Base-by-base conservation (phyloP, 139 green algal genomes). In the Picochlorum sp. region DNA sequence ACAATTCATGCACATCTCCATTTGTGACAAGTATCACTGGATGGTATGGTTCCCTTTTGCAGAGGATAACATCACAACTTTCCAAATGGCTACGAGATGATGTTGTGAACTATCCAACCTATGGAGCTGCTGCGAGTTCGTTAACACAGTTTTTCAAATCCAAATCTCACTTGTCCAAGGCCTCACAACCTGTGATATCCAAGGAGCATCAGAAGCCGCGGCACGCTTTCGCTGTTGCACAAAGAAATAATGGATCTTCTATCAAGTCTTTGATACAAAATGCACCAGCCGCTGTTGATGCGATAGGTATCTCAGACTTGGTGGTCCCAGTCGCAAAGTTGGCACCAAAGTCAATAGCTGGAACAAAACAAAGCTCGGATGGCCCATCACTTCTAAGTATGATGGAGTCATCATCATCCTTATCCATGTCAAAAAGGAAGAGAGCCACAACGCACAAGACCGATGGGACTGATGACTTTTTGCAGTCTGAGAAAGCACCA, bases 71-170 rank as follows among this genome's bases (percentile, higher is more conserved):
- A 58, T 61, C 64, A 28, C 79, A 89, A 70, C 61, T 93, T 57
- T 90, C 83, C 23, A 67, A 65, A 57, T 95, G 88, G 88, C 72
- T 95, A 65, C 68, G 85, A 10, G 73, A 79, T 41, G 67, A 81
- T 16, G 71, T 90, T 11, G 28, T 34, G 16, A 55, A 71, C 28
- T 74, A 85, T 63, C 44, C 55, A 7, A 83, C 70, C 63, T 96
- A 91, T 74, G 88, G 88, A 0, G 44, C 59, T 0, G 86, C 85
- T 1, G 62, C 79, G 7, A 73, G 37, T 4, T 85, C 82, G 11
- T 81, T 96, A 10, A 82, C 78, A 26, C 72, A 77, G 34, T 96
- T 96, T 66, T 96, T 94, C 80, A 86, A 66, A 28, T 38, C 70
- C 34, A 47, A 86, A 69, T 80, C 80, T 49, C 1, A 41, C 34